phyloP scores from a whole-genome alignment of 805 yeast species.

The Metschnikowia anglica region DNA sequence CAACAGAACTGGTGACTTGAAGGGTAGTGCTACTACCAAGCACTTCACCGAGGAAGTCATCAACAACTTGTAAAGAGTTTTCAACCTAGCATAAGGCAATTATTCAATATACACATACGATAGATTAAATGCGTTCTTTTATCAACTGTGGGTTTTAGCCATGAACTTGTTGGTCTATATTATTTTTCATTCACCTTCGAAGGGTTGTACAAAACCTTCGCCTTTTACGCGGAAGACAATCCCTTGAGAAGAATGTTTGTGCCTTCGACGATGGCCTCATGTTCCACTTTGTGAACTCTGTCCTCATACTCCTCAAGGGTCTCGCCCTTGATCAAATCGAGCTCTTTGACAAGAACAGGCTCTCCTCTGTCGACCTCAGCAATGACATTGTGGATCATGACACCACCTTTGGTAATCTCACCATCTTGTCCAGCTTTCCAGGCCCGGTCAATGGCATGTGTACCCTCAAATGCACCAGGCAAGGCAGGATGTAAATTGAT shows the following conservation, averaged over 20 bases:
- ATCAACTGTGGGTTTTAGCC: background rate
- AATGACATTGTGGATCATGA: constrained; percentile 96
- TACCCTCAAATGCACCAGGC: constrained; percentile 96
- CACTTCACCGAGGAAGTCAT: constrained; percentile 93
- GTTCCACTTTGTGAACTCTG: constrained; percentile 83
- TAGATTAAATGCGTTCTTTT: background rate
- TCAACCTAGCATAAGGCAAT: constrained; percentile 9
- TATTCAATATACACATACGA: constrained; percentile 15
- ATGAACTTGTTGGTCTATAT: too few species aligned
- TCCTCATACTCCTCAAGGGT: constrained; percentile 74
- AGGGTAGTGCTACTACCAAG: constrained; percentile 85
- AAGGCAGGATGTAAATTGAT: constrained; percentile 95
- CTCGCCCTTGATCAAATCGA: constrained; percentile 71
- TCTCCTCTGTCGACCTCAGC: constrained; percentile 93
- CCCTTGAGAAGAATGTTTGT: constrained; percentile 58
- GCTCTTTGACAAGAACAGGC: constrained; percentile 79
- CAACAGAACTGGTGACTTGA: constrained; percentile 95
- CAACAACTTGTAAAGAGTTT: constrained; percentile 52
- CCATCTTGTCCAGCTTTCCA: constrained; percentile 94
- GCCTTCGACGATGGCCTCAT: constrained; percentile 91
- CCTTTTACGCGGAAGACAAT: constrained; percentile 16
- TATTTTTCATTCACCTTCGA: too few species aligned
- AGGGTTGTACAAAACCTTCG: background rate
- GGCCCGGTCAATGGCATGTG: constrained; percentile 94
- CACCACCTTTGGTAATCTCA: constrained; percentile 72